Evolutionary conservation across 176 grass and related monocot species (phyloP).

Genomic region (Themeda triandra): DNA sequence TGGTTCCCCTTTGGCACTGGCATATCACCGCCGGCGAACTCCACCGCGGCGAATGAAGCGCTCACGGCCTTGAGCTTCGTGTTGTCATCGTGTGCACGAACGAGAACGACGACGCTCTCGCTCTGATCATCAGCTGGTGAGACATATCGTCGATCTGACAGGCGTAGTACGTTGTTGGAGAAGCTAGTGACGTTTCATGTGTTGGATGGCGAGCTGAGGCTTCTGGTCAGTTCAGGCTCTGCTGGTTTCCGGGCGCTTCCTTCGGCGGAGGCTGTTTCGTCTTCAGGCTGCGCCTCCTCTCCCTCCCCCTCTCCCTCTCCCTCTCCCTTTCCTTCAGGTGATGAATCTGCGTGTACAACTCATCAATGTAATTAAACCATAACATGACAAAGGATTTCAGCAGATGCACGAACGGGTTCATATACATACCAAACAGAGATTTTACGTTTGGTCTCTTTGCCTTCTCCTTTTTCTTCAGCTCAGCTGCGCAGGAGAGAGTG

Average conservation of each 20-base stretch:
- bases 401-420: background rate
- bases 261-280: background rate
- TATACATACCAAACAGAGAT: conserved; percentile 63
- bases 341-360: conserved; percentile 30
- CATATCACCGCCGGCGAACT: background rate
- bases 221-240: conserved; percentile 46
- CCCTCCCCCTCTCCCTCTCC: background rate
- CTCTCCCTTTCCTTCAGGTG: conserved; percentile 26
- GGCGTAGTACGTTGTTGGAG: background rate
- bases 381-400: background rate
- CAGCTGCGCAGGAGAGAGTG: conserved; percentile 46
- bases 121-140: background rate
- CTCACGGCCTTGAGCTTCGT: background rate
- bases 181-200: background rate
- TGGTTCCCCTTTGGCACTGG: background rate
- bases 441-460: conserved; percentile 90
- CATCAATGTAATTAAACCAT: background rate
- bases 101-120: too few species aligned
- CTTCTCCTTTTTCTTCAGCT: conserved; percentile 94
- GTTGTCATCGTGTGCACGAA: background rate
- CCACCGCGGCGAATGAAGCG: background rate
- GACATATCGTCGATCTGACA: background rate
- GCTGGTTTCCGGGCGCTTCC: conserved; percentile 41
- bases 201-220: conserved; percentile 49
- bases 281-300: background rate